These are phyloP conservation scores for Chalciporus sp. DNA, from an alignment of 1,284 basidiomycete species.

Conservation along the genomic window DNA sequence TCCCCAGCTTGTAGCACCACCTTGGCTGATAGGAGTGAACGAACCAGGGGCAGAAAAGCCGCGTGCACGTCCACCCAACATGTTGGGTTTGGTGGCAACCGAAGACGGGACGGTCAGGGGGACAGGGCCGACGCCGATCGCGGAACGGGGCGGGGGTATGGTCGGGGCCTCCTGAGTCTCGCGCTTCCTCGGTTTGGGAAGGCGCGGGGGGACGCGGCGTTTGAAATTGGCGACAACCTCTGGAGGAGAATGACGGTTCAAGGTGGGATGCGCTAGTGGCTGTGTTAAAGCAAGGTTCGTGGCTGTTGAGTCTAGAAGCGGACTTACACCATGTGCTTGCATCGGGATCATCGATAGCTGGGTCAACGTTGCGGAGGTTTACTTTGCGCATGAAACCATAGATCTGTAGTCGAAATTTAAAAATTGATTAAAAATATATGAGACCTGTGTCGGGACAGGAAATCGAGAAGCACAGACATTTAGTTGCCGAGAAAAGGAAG, in stretches of 20 bases:
- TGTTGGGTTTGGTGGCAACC: constrained; percentile 40
- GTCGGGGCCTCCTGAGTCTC: constrained; percentile 61
- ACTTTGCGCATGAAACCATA: constrained; percentile 96
- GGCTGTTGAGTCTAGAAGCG: constrained; percentile 12
- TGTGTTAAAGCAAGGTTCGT: constrained; percentile 21
- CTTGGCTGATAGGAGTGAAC: constrained; percentile 66
- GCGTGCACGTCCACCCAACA: constrained; percentile 59
- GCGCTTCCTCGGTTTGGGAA: constrained; percentile 79
- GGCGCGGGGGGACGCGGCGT: constrained; percentile 88
- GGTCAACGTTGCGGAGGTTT: constrained; percentile 88
- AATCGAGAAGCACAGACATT: constrained; percentile 64
- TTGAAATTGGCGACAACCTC: constrained; percentile 91
- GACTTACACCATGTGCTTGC: constrained; percentile 91
- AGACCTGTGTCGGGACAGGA: constrained; percentile 14
- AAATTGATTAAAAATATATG: constrained; percentile 20
- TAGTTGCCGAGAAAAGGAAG: constrained; percentile 91
- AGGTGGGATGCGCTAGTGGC: constrained; percentile 76
- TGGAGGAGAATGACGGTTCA: constrained; percentile 83
- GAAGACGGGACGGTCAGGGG: constrained; percentile 60
- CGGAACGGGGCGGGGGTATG: constrained; percentile 72
- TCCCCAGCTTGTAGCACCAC: constrained; percentile 56
- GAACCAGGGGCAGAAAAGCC: constrained; percentile 81
- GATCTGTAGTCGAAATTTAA: constrained; percentile 58
- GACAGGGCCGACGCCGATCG: constrained; percentile 64
- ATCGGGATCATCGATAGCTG: constrained; percentile 89